These are phyloP conservation scores for Exsudoporus frostii DNA, from an alignment of 768 basidiomycete species.

Conservation along the genomic window DNA sequence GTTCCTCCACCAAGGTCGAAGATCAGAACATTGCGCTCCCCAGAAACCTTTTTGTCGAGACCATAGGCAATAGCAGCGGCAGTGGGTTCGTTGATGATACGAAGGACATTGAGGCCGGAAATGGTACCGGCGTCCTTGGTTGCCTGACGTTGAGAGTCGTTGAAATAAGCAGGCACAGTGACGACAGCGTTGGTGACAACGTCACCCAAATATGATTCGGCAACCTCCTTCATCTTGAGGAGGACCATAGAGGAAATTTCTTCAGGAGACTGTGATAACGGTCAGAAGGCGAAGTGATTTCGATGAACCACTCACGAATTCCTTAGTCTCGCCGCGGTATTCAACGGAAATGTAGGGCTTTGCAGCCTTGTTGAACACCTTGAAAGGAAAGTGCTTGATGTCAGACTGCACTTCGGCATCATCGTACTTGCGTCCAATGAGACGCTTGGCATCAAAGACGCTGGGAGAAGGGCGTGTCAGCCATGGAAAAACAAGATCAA, in stretches of 20 bases:
- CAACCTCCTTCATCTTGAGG: slow-evolving; percentile 97
- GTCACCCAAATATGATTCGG: slow-evolving; percentile 91
- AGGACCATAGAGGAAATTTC: slow-evolving; percentile 99
- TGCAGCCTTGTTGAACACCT: slow-evolving; percentile 77
- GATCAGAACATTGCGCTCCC: slow-evolving; percentile 94
- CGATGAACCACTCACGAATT: slow-evolving; percentile 62
- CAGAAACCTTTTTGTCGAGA: slow-evolving; percentile 88
- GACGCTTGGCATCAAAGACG: slow-evolving; percentile 97
- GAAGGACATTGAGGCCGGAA: slow-evolving; percentile 90
- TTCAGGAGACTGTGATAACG: slow-evolving; percentile 70
- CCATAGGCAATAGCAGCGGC: slow-evolving; percentile 98
- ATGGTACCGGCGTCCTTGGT: slow-evolving; percentile 98
- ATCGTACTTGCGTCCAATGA: slow-evolving; percentile 90
- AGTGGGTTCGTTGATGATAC: slow-evolving; percentile 99
- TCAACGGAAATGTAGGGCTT: slow-evolving; percentile 88
- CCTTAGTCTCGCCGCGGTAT: slow-evolving; percentile 92
- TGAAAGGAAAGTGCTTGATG: slow-evolving; percentile 93
- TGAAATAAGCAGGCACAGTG: slow-evolving; percentile 97
- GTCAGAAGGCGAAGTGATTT: slow-evolving; percentile 13
- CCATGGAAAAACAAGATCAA: not conserved
- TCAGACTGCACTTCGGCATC: slow-evolving; percentile 83
- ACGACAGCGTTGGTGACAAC: slow-evolving; percentile 88
- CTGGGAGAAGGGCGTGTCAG: slow-evolving; percentile 36
- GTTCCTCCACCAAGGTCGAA: slow-evolving; percentile 99
- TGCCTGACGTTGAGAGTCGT: slow-evolving; percentile 97